phyloP scores from a whole-genome alignment of 208 protist species.

The Tritrichomonas foetus region DNA sequence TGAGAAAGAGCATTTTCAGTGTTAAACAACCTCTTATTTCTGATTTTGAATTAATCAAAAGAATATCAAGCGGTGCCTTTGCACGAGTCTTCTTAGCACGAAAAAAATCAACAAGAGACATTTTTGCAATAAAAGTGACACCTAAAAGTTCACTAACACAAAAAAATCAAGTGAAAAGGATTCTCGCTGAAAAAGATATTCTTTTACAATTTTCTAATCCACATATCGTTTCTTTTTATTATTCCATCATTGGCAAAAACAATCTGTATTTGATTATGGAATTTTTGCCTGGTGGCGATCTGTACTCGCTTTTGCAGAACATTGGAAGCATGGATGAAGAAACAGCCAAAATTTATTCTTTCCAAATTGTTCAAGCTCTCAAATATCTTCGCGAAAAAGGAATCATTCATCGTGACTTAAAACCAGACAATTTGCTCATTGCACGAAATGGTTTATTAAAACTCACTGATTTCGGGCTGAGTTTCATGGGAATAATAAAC shows the following conservation, averaged over 20 bases:
- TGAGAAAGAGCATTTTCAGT: background rate
- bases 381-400: slow-evolving; percentile 54
- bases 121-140: background rate
- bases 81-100: background rate
- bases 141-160: background rate
- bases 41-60: slow-evolving; percentile 10
- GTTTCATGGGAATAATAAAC: background rate
- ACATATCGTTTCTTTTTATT: background rate
- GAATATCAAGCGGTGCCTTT: background rate
- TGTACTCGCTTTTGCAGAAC: slow-evolving; percentile 45
- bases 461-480: slow-evolving; percentile 77
- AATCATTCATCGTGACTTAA: slow-evolving; percentile 63
- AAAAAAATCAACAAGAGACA: background rate
- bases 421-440: slow-evolving; percentile 64
- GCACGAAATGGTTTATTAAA: slow-evolving; percentile 70
- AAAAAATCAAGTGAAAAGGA: background rate
- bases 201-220: background rate
- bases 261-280: slow-evolving; percentile 39
- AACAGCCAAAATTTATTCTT: slow-evolving; percentile 42
- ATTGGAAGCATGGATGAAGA: slow-evolving; percentile 1
- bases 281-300: slow-evolving; percentile 45
- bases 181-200: slow-evolving; percentile 6
- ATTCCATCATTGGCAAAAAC: background rate
- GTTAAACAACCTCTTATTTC: background rate
- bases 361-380: slow-evolving; percentile 55